A percentile compares a stretch with the other conserved stretches of the same genome.
Conservation (phyloP, 2,329 filamentous ascomycete genomes). For the Aspergillus sergii region DNA sequence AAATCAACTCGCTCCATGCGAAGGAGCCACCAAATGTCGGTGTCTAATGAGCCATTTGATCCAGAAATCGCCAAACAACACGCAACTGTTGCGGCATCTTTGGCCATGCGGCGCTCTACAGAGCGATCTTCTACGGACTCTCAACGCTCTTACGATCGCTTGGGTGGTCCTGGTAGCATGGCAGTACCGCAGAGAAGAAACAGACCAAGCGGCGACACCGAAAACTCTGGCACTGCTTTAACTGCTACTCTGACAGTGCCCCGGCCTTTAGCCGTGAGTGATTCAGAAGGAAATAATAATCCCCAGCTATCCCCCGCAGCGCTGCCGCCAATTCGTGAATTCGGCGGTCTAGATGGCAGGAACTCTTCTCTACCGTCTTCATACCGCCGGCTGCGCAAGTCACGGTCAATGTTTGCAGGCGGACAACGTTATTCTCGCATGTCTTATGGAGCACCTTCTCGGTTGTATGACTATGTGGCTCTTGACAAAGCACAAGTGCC, state of each 20-base stretch:
- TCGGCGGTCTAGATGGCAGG: slow-evolving; percentile 36
- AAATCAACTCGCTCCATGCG: slow-evolving; percentile 44
- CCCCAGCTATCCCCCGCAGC: slow-evolving; percentile 20
- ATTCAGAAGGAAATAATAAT: background rate
- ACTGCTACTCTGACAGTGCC: slow-evolving; percentile 7
- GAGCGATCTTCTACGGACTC: slow-evolving; percentile 31
- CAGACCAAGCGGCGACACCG: slow-evolving; percentile 18
- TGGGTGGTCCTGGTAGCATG: slow-evolving; percentile 31
- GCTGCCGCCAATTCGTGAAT: slow-evolving; percentile 35
- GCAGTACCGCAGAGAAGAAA: slow-evolving; percentile 30
- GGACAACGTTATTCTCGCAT: slow-evolving; percentile 33
- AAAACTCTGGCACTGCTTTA: slow-evolving; percentile 15
- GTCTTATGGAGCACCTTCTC: slow-evolving; percentile 17
- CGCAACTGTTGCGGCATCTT: slow-evolving; percentile 45
- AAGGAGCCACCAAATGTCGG: slow-evolving; percentile 26
- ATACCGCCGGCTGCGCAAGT: slow-evolving; percentile 49
- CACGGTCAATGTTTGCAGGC: slow-evolving; percentile 52
- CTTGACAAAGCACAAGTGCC: background rate
- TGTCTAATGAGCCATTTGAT: slow-evolving; percentile 30
- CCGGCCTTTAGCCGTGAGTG: slow-evolving; percentile 8
- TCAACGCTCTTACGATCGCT: slow-evolving; percentile 30
- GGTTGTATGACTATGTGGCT: slow-evolving; percentile 12
- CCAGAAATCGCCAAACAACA: slow-evolving; percentile 34
- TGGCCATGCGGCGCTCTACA: slow-evolving; percentile 44
- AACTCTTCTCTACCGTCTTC: slow-evolving; percentile 48